Base-by-base conservation (phyloP, 148 eudicot genomes). In the Rhododendron ovatum region DNA sequence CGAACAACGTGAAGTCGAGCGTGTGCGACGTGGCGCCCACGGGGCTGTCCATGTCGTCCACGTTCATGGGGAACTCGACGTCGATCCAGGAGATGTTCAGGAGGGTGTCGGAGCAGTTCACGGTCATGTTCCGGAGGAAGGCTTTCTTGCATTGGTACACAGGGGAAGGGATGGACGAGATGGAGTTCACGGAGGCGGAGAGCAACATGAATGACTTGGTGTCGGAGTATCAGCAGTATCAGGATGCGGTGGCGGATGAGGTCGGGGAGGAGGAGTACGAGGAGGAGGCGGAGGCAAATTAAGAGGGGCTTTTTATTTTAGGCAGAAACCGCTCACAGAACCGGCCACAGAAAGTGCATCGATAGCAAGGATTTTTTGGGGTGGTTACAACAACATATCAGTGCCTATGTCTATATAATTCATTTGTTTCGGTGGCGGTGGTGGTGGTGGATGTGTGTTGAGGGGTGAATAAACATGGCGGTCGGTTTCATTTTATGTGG, bases 101-200 rank as follows among this genome's bases (percentile, higher is more conserved):
- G 26, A 28, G 82, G 18, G 82, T 78, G 18, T 78, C 82, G 15
- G 84, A 82, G 75, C 84, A 82, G 75, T 82, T 82, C 4, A 82
- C 84, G 33, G 84, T 61, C 2, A 82, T 82, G 84, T 82, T 82
- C 24, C 24, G 84, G 51, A 82, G 84, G 51, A 82, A 82, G 84
- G 84, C 84, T 22, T 82, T 82, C 84, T 82, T 82, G 84, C 84
- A 82, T 63, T 82, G 84, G 84, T 82, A 82, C 9, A 82, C 84
- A 0, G 84, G 84, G 14, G 84, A 82, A 26, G 84, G 84, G 69
- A 82, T 82, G 84, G 84, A 82, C 41, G 84, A 82, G 75, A 82
- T 82, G 84, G 84, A 82, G 75, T 82, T 82, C 24, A 82, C 84
- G 0, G 82, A 78, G 82, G 82, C 82, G 3, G 82, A 78, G 82